Conservation (phyloP, 2,329 filamentous ascomycete genomes). For the Arthrobotrys pseudoclavata region DNA sequence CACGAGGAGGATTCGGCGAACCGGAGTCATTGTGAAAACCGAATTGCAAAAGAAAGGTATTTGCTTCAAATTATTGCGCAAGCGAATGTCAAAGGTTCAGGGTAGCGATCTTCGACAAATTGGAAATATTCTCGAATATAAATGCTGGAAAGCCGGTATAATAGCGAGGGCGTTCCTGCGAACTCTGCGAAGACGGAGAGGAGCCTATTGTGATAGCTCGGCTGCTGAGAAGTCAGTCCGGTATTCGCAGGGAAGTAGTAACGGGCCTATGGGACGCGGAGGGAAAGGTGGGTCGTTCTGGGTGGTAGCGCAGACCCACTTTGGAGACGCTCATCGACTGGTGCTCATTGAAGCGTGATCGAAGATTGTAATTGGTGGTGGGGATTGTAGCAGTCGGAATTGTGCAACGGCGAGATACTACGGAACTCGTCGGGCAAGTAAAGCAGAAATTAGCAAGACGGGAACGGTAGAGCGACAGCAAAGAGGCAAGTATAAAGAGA, state of each 20-base stretch:
- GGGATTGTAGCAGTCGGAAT: not conserved
- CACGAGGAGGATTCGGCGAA: conserved; percentile 80
- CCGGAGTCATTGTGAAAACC: conserved; percentile 22
- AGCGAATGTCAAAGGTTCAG: not conserved
- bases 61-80: not conserved
- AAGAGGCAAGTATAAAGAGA: not conserved
- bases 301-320: conserved; percentile 27
- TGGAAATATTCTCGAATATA: not conserved
- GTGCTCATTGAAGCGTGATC: conserved; percentile 1
- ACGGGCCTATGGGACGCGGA: not conserved
- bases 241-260: not conserved
- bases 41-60: not conserved
- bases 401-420: not conserved
- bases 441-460: conserved; percentile 5
- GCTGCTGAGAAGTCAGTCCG: not conserved
- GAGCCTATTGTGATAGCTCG: not conserved
- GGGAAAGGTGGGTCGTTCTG: not conserved
- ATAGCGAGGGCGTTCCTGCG: not conserved
- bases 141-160: not conserved
- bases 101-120: not conserved
- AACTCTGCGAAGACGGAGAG: not conserved
- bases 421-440: not conserved
- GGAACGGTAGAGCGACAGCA: not conserved
- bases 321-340: conserved; percentile 28
- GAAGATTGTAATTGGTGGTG: not conserved